A percentile compares a stretch with the other conserved stretches of the same genome.
Conservation (phyloP, 306 rosid genomes). For the Fagus crenata region DNA sequence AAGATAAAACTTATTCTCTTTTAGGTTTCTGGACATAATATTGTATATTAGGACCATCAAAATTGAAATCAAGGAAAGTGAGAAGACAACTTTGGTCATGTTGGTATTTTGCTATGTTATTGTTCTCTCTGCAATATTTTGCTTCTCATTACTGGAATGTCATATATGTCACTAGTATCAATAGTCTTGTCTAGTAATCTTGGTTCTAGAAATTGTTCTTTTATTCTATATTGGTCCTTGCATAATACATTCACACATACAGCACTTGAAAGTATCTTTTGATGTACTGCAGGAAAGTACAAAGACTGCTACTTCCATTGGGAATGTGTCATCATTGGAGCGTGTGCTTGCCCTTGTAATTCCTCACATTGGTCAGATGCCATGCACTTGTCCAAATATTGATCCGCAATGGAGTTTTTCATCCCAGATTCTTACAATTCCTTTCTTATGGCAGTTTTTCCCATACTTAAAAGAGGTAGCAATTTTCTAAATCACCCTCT, state of each 20-base stretch:
- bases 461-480: slow-evolving; percentile 76
- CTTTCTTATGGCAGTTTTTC: slow-evolving; percentile 79
- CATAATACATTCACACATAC: slow-evolving; percentile 20
- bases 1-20: too few relatives aligned
- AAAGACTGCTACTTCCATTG: slow-evolving; percentile 29
- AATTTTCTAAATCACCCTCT: neutral
- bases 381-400: slow-evolving; percentile 62
- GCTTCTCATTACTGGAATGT: neutral
- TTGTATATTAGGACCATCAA: too few relatives aligned
- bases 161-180: neutral
- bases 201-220: slow-evolving; percentile 11
- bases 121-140: too few relatives aligned
- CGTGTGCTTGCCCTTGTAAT: slow-evolving; percentile 57
- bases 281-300: slow-evolving; percentile 56
- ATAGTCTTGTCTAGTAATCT: neutral
- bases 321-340: slow-evolving; percentile 69
- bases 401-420: slow-evolving; percentile 78
- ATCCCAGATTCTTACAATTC: slow-evolving; percentile 84
- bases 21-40: too few relatives aligned
- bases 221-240: slow-evolving; percentile 14
- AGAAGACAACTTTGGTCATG: too few relatives aligned
- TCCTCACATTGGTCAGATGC: slow-evolving; percentile 69
- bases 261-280: slow-evolving; percentile 11
- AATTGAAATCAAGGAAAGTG: too few relatives aligned
- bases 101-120: too few relatives aligned